Base-by-base conservation (phyloP, 2,329 filamentous ascomycete species). In the Clonostachys rhizophaga region DNA sequence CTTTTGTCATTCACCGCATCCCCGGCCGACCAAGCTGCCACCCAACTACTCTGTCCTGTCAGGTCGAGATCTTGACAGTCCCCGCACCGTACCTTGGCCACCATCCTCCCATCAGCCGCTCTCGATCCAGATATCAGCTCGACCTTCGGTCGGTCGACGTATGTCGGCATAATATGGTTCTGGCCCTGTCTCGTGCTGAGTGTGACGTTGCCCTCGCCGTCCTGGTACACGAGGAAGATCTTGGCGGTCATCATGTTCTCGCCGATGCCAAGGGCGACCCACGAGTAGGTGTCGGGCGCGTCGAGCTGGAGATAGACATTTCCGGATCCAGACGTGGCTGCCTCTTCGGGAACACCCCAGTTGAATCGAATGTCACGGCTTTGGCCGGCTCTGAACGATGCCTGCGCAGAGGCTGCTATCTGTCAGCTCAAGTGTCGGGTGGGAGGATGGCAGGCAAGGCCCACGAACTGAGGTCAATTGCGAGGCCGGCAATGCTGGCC, bases 191-290 rank as follows among this genome's bases (percentile, higher is more conserved):
- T 76, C 2, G 81, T 71, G 50, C 80, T 84, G 47, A 86, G 57
- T 2, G 83, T 86, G 20, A 86, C 70, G 56, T 85, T 84, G 50
- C 75, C 75, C 5, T 55, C 53, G 50, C 79, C 78, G 52, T 82
- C 71, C 43, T 77, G 65, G 60, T 86, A 86, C 54, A 85, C 69
- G 55, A 86, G 52, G 58, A 86, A 84, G 49, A 86, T 83, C 59
- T 81, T 76, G 44, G 81, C 61, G 34, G 72, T 75, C 13, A 58
- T 40, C 83, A 86, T 86, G 40, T 51, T 50, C 0, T 56, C 54
- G 40, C 83, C 83, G 30, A 76, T 78, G 34, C 79, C 83, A 17
- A 84, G 65, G 8, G 69, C 76, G 14, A 83, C 70, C 82, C 82
- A 86, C 49, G 62, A 56, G 57, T 76, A 76, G 6, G 63, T 65